phyloP scores from a whole-genome alignment of 2,329 filamentous ascomycete genomes.

The Byssothecium circinans region DNA sequence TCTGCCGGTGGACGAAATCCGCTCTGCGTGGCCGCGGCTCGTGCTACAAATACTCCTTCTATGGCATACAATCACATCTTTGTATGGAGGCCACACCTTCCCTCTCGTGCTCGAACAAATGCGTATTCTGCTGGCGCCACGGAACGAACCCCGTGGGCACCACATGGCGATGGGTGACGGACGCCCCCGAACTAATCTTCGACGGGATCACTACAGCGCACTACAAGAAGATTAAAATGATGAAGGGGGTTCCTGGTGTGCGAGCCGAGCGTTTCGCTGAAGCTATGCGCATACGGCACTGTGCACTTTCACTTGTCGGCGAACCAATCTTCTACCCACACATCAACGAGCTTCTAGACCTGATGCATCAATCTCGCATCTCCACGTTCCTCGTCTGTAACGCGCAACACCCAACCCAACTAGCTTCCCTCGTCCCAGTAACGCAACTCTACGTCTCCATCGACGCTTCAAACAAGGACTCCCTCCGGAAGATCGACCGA shows the following conservation, averaged over 20 bases:
- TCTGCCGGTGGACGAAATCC: slow-evolving; percentile 98
- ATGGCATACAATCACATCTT: slow-evolving; percentile 92
- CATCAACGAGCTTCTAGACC: slow-evolving; percentile 85
- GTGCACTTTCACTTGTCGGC: slow-evolving; percentile 86
- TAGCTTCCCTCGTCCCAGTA: slow-evolving; percentile 78
- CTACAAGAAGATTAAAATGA: slow-evolving; percentile 97
- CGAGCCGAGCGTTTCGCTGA: slow-evolving; percentile 89
- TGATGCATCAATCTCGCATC: slow-evolving; percentile 84
- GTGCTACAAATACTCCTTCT: slow-evolving; percentile 98
- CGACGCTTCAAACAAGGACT: slow-evolving; percentile 88
- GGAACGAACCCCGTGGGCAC: slow-evolving; percentile 97
- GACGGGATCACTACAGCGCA: slow-evolving; percentile 86
- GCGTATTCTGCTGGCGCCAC: slow-evolving; percentile 98
- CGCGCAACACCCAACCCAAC: slow-evolving; percentile 90
- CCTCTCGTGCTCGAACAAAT: slow-evolving; percentile 95
- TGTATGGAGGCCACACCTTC: slow-evolving; percentile 99
- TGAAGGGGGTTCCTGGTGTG: slow-evolving; percentile 90
- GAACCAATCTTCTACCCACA: slow-evolving; percentile 99
- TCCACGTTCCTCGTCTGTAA: slow-evolving; percentile 97
- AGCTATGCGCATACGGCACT: slow-evolving; percentile 91
- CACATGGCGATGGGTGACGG: slow-evolving; percentile 94
- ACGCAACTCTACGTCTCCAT: slow-evolving; percentile 97
- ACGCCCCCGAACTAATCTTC: slow-evolving; percentile 87
- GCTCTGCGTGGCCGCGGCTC: slow-evolving; percentile 89
- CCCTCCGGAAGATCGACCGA: slow-evolving; percentile 82